phyloP scores from a whole-genome alignment of 2,329 filamentous ascomycete species.

The Trichocomaceae sp. region DNA sequence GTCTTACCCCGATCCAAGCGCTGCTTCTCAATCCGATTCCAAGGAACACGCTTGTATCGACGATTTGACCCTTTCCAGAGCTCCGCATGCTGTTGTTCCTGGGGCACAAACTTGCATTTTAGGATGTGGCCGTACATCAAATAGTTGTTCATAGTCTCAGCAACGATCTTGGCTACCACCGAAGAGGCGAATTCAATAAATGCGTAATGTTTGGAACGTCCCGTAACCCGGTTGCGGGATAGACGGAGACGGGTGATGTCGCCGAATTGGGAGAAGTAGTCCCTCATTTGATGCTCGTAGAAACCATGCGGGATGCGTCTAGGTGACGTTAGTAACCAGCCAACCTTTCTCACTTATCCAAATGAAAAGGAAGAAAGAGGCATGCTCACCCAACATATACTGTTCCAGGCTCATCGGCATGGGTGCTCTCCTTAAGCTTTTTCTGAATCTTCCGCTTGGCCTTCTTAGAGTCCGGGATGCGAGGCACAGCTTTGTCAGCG shows the following conservation, averaged over 20 bases:
- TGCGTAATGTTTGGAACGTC: conserved; percentile 85
- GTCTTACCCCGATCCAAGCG: conserved; percentile 66
- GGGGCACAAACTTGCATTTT: conserved; percentile 72
- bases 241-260: conserved; percentile 70
- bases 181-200: conserved; percentile 79
- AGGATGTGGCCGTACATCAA: conserved; percentile 90
- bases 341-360: not conserved
- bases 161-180: conserved; percentile 83
- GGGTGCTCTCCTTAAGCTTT: conserved; percentile 42
- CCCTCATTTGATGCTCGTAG: conserved; percentile 91
- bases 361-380: conserved; percentile 3
- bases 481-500: conserved; percentile 37
- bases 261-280: conserved; percentile 92
- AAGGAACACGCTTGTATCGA: conserved; percentile 81
- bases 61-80: conserved; percentile 87
- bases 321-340: conserved; percentile 16
- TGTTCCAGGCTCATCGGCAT: conserved; percentile 57
- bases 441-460: conserved; percentile 47
- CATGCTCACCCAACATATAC: conserved; percentile 68
- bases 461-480: conserved; percentile 41
- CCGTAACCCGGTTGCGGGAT: conserved; percentile 86
- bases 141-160: conserved; percentile 97
- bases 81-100: conserved; percentile 69
- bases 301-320: conserved; percentile 86
- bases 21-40: conserved; percentile 76